phyloP scores from a whole-genome alignment of 768 basidiomycete genomes.

The Scleroderma bovista region DNA sequence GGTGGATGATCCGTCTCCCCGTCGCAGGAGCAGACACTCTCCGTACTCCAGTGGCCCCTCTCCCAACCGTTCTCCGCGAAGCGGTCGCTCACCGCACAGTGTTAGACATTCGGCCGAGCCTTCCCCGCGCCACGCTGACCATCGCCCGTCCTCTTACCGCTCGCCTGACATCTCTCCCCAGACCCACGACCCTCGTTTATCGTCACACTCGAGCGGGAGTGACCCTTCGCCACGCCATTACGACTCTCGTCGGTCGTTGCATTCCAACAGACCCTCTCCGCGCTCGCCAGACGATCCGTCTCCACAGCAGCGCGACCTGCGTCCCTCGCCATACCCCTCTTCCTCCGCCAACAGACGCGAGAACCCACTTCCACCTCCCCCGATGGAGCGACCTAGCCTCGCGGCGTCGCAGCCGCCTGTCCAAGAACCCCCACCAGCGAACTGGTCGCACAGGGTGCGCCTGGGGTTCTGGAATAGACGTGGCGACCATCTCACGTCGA shows the following conservation, averaged over 20 bases:
- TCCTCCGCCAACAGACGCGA: constrained; percentile 9
- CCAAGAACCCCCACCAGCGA: constrained; percentile 26
- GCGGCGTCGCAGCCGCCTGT: constrained; percentile 23
- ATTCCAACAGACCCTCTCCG: not conserved
- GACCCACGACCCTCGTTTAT: constrained; percentile 1
- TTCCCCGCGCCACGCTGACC: constrained; percentile 20
- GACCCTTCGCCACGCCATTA: not conserved
- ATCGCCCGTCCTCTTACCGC: constrained; percentile 18
- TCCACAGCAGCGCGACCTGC: not conserved
- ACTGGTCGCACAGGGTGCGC: constrained; percentile 35
- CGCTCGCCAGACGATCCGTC: not conserved
- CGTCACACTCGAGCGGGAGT: not conserved
- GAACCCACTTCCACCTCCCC: constrained; percentile 27
- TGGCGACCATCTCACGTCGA: constrained; percentile 60
- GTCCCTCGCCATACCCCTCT: not conserved
- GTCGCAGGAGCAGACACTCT: not conserved
- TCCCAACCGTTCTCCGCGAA: constrained; percentile 25
- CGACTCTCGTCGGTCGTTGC: not conserved
- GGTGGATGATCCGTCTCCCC: constrained; percentile 1
- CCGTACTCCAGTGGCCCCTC: constrained; percentile 9
- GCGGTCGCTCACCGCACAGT: constrained; percentile 19
- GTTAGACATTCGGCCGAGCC: constrained; percentile 18
- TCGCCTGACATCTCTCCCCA: not conserved
- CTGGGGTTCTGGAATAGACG: constrained; percentile 70
- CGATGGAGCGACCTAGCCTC: constrained; percentile 16